Evolutionary conservation across 352 stramenopile species (phyloP).

Genomic region (Pythium aristosporum): DNA sequence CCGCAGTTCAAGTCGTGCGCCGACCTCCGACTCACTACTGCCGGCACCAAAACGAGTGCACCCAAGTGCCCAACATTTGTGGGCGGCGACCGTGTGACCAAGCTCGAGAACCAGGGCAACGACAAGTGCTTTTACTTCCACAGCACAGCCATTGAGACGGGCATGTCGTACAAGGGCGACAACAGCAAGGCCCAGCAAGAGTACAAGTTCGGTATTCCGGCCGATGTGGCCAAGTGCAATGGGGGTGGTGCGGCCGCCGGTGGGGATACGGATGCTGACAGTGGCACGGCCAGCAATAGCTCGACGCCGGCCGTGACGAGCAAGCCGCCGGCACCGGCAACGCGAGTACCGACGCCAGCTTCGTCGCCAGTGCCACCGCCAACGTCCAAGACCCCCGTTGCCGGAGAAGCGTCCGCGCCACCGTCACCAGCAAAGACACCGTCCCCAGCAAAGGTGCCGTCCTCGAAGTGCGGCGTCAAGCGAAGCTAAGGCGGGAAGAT

Average conservation of each 20-base stretch:
- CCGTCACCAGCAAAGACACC: neutral
- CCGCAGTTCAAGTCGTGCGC: conserved; percentile 25
- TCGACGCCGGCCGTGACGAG: neutral
- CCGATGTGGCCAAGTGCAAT: conserved; percentile 12
- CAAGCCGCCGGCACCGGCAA: neutral
- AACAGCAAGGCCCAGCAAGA: conserved; percentile 12
- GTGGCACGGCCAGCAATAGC: neutral
- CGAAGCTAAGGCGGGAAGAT: neutral
- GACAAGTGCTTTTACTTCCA: conserved; percentile 29
- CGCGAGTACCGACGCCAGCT: neutral
- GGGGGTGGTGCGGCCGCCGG: neutral
- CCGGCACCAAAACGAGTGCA: conserved; percentile 1
- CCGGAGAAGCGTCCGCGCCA: neutral
- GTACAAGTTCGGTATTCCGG: conserved; percentile 27
- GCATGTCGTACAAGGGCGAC: conserved; percentile 15
- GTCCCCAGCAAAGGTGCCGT: neutral
- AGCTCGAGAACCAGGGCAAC: conserved; percentile 19
- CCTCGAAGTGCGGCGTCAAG: conserved; percentile 12
- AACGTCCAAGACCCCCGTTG: neutral
- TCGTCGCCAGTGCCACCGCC: neutral
- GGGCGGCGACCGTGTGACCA: conserved; percentile 22
- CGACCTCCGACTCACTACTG: conserved; percentile 20
- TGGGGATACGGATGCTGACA: neutral
- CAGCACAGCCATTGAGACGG: conserved; percentile 17
- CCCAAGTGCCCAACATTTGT: conserved; percentile 20